Evolutionary conservation across 2,329 filamentous ascomycete species (phyloP), one percentile per base, ranked within the genome.

Genomic region (Aspergillus tamarii): DNA sequence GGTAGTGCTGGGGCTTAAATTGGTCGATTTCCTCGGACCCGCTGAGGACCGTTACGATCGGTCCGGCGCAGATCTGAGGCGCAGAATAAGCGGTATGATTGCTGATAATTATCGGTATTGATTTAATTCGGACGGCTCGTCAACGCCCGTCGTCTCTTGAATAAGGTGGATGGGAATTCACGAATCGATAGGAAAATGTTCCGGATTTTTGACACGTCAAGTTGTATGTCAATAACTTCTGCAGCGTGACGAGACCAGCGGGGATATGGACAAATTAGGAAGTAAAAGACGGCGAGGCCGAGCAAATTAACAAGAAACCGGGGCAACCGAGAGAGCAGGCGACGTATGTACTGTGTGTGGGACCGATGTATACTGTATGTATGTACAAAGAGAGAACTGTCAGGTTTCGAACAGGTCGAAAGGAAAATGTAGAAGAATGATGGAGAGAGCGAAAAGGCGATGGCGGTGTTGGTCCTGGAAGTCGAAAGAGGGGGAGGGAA

Each of bases 21-120:
- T 57, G 58, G 60, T 64, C 60, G 62, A 63, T 63, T 41, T 67
- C 63, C 64, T 67, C 67, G 64, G 71, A 72, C 71, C 72, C 70
- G 69, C 60, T 61, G 57, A 66, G 57, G 57, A 57, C 67, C 57
- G 66, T 70, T 63, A 68, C 64, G 66, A 71, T 69, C 64, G 68
- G 65, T 69, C 67, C 64, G 68, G 66, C 61, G 67, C 66, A 64
- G 69, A 71, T 67, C 65, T 62, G 59, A 60, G 60, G 55, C 50
- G 61, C 57, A 50, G 50, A 55, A 48, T 43, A 41, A 63, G 50
- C 48, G 34, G 53, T 32, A 60, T 28, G 30, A n/a, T 41, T 32
- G 28, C 23, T 53, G 57, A 59, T 34, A 16, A 46, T 39, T 57
- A 30, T 57, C 21, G 23, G 30, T 43, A 56, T 52, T 21, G 7